phyloP scores from a whole-genome alignment of 1,284 basidiomycete species.

The Sanghuangporus baumii region DNA sequence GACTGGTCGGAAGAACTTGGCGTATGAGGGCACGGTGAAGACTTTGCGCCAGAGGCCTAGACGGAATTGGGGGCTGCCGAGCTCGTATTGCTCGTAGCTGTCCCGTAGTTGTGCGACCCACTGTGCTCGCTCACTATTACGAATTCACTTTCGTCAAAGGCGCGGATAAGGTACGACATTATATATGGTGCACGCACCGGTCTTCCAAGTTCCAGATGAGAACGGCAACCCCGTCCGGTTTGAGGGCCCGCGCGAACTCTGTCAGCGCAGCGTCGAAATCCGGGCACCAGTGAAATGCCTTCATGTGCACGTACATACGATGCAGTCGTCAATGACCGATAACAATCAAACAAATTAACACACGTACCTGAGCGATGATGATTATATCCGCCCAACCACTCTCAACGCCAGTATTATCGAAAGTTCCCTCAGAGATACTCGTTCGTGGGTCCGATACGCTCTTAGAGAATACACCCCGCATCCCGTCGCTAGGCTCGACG shows the following conservation, averaged over 20 bases:
- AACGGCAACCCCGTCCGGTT: slow-evolving; percentile 56
- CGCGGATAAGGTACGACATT: background rate
- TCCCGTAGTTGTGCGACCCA: slow-evolving; percentile 72
- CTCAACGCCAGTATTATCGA: slow-evolving; percentile 50
- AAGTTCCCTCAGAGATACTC: slow-evolving; percentile 53
- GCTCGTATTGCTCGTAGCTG: slow-evolving; percentile 58
- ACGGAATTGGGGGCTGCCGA: slow-evolving; percentile 68
- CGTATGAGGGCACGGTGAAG: slow-evolving; percentile 54
- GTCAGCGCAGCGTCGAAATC: slow-evolving; percentile 57
- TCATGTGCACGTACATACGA: background rate
- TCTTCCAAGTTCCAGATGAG: slow-evolving; percentile 81
- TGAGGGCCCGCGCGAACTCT: slow-evolving; percentile 69
- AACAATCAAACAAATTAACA: background rate
- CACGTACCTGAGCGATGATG: slow-evolving; percentile 62
- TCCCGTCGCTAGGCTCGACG: slow-evolving; percentile 69
- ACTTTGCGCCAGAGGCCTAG: slow-evolving; percentile 60
- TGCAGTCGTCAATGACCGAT: background rate
- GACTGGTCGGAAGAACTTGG: slow-evolving; percentile 44
- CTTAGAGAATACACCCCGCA: slow-evolving; percentile 56
- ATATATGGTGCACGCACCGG: slow-evolving; percentile 36
- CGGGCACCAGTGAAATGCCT: slow-evolving; percentile 83
- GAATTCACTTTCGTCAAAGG: background rate
- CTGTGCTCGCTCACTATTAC: slow-evolving; percentile 43
- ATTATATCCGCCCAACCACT: slow-evolving; percentile 70
- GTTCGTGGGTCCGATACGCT: slow-evolving; percentile 47